Conservation (phyloP, 345 rosid genomes). For the Aegle marmelos region DNA sequence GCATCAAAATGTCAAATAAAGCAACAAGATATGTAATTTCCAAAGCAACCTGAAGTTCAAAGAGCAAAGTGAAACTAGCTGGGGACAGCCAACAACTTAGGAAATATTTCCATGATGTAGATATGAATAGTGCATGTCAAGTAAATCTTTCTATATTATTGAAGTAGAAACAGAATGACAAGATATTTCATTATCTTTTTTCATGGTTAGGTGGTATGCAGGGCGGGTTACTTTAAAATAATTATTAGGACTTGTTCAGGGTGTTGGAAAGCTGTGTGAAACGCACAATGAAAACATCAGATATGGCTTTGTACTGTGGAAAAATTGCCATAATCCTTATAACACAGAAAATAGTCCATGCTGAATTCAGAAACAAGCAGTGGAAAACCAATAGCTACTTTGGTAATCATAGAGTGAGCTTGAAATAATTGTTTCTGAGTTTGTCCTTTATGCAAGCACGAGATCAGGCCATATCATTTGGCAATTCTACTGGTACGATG, state of each 20-base stretch:
- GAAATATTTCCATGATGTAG: background rate
- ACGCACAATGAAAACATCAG: background rate
- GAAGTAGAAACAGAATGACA: background rate
- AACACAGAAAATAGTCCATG: background rate
- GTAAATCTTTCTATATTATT: background rate
- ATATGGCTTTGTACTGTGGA: background rate
- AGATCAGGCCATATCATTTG: conserved; percentile 1
- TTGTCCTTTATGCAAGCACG: background rate
- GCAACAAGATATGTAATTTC: background rate
- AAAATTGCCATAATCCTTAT: background rate
- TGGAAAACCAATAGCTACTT: background rate
- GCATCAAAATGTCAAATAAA: background rate
- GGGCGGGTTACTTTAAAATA: background rate
- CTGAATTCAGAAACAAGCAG: background rate
- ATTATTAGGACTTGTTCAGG: background rate
- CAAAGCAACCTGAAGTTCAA: background rate
- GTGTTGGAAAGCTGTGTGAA: background rate
- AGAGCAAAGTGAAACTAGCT: background rate
- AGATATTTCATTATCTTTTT: background rate
- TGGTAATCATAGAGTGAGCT: background rate
- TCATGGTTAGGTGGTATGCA: background rate
- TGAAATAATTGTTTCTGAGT: background rate
- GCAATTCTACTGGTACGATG: background rate
- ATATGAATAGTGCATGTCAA: background rate
- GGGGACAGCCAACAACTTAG: background rate